Base-by-base conservation (phyloP, 331 rosid species). In the Saraca asoca region DNA sequence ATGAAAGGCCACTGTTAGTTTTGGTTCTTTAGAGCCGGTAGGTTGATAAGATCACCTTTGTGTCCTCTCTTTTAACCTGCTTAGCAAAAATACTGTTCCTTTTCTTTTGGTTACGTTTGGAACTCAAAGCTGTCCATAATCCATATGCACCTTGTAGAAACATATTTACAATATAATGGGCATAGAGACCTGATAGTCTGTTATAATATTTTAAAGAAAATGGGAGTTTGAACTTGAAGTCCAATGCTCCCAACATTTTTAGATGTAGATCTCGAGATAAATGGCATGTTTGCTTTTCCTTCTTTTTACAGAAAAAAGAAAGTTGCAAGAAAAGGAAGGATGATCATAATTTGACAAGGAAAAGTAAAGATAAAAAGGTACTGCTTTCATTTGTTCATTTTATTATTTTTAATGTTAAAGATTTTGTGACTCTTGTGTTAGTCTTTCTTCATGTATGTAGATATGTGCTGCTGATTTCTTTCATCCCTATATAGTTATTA, bases 291-390 rank as follows among this genome's bases (percentile, higher is more conserved):
- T 61, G 53, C n/a, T n/a, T 62, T 72, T 48, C 56, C 8, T 66
- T 49, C 37, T 54, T 81, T 62, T 38, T 58, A 62, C 88, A 94
- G 98, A 94, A 90, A 87, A 94, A 94, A 76, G 95, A 88, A 74
- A 88, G 85, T 78, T 90, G 95, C 95, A 94, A 88, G 86, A 88
- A 97, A 80, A 83, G 98, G 84, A 94, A 94, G 88, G 97, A 94
- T 64, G 97, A 86, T 13, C 96, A 82, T 58, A 91, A 83, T 76
- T 68, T 86, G 38, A 37, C 90, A 8, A 80, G 96, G 77, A 94
- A 88, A 78, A 88, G 74, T 74, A 94, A 84, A 83, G 98, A 86
- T 80, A 94, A 90, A 72, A 94, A 85, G 98, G 98, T 94, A 79
- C 12, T 56, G 13, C 51, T 24, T 24, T 24, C 31, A 24, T 24